Evolutionary conservation across 1,284 basidiomycete species (phyloP).

Genomic region (Ceratobasidium sp.): DNA sequence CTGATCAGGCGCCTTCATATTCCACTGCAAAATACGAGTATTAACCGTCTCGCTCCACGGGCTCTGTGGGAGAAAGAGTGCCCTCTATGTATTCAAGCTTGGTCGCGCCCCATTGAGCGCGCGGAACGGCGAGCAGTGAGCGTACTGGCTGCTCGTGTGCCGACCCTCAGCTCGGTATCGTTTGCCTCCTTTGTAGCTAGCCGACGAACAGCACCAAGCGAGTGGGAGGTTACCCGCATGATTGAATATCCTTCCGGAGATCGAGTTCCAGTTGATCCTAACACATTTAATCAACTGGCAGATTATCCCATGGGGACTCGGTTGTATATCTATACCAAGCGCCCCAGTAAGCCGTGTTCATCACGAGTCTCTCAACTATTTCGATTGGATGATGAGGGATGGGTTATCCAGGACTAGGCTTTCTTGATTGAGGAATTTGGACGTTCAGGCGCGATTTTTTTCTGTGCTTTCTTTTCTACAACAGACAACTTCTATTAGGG

Average conservation of each 20-base stretch:
- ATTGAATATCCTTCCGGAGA: background rate
- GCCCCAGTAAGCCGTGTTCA: background rate
- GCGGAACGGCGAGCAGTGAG: constrained; percentile 19
- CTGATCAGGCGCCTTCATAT: background rate
- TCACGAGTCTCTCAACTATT: background rate
- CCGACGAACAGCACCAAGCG: background rate
- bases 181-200: constrained; percentile 19
- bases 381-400: background rate
- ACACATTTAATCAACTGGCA: background rate
- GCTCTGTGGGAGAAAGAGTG: constrained; percentile 2
- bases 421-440: background rate
- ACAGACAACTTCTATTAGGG: too few species aligned
- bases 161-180: background rate
- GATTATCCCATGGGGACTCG: background rate
- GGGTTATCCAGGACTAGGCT: background rate
- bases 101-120: background rate
- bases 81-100: background rate
- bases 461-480: too few species aligned
- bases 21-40: background rate
- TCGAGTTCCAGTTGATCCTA: background rate
- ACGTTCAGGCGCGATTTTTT: too few species aligned
- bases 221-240: constrained; percentile 13
- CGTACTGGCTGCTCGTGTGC: background rate
- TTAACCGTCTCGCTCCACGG: background rate
- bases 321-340: background rate